Evolutionary conservation across 1,284 basidiomycete genomes (phyloP), one percentile per base, ranked within the genome.

Genomic region (Papiliotrema terrestris): DNA sequence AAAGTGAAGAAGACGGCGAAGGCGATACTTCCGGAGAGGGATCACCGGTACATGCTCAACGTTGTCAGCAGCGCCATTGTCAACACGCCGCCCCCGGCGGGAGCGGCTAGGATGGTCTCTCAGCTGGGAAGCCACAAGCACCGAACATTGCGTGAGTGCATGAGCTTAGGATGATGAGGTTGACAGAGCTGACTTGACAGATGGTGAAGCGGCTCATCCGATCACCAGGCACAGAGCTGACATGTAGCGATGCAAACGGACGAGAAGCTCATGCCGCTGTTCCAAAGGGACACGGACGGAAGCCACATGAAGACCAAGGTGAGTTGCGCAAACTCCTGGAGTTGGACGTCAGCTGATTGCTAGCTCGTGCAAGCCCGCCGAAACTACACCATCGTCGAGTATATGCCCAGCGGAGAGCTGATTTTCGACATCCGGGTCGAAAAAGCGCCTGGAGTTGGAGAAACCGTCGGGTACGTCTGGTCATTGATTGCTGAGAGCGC

Each of bases 351-450:
- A 51, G 19, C 39, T 55, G 29, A 52, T 25, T 9, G 38, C 29
- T 48, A 86, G 68, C 85, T 81, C 67, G 86, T 94, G 54, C 92
- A 92, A 83, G 88, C 89, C 1, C 81, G 85, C 48, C 83, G 95
- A 42, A 98, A 98, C 75, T 98, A 91, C 84, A 88, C 91, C 64
- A 81, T 82, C n/a, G 84, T 89, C 5, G 78, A 83, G 32, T 87
- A 83, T 77, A 82, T 88, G 42, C 67, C 74, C 1, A 82, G 82
- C 1, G 86, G 86, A 0, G 87, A 89, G 17, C 71, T 98, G 51
- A 75, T 84, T n/a, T 97, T 93, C 61, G 88, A 93, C 63, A 83
- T 98, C 61, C 83, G 89, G 2, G 85, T 98, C 4, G 95, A 98
- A 74, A 88, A 83, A 63, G 79, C 82, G 58, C 91, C 89, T 68